These are phyloP conservation scores for Gossypium trilobum DNA, from an alignment of 441 rosid species.

Conservation along the genomic window DNA sequence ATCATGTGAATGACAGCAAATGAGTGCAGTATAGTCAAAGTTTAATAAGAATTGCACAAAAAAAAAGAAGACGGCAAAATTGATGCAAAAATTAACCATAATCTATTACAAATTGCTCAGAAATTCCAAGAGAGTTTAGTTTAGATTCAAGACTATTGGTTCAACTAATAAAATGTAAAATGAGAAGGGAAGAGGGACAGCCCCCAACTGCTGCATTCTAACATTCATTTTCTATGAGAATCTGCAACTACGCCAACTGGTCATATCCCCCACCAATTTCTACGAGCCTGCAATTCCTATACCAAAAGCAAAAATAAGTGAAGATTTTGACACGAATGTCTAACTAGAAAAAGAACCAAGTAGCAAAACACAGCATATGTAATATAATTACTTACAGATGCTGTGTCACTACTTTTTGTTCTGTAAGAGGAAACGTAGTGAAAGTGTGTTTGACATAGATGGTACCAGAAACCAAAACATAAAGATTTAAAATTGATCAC, in stretches of 20 bases:
- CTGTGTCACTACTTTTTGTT: too few species aligned
- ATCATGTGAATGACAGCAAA: background rate
- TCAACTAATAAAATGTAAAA: background rate
- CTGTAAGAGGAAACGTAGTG: too few species aligned
- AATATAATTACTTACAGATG: too few species aligned
- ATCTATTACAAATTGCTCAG: background rate
- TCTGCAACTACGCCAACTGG: background rate
- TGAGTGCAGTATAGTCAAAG: too few species aligned
- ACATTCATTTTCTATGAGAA: background rate
- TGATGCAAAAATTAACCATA: background rate
- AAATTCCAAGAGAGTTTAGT: background rate
- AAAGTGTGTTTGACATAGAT: too few species aligned
- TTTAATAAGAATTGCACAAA: background rate
- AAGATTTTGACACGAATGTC: too few species aligned
- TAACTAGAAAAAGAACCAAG: too few species aligned
- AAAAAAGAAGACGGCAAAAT: background rate
- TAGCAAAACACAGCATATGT: too few species aligned
- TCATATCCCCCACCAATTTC: constrained; percentile 1
- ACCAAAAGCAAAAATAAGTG: background rate
- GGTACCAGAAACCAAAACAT: background rate
- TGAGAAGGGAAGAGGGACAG: background rate
- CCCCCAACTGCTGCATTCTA: background rate
- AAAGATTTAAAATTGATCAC: background rate
- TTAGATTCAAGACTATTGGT: background rate
- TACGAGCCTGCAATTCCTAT: constrained; percentile 17